A percentile compares a stretch with the other conserved stretches of the same genome.
Evolutionary conservation across 2,329 filamentous ascomycete genomes (phyloP).

Genomic region (Pezicula rhizophila): DNA sequence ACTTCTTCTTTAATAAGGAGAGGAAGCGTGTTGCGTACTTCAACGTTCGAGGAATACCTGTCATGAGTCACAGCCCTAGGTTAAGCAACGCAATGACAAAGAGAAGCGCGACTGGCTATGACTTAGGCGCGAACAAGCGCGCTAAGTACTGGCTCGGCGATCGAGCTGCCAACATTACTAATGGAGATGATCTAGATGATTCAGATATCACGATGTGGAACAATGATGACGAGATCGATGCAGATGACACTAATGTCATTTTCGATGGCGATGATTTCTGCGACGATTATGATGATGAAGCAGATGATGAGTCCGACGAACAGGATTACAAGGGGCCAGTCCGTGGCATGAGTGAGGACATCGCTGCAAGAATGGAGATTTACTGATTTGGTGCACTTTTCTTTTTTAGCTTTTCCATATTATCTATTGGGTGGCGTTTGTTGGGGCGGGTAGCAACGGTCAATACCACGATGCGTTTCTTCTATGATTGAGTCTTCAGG

Average conservation of each 20-base stretch:
- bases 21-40: conserved; percentile 91
- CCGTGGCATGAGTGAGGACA: conserved; percentile 56
- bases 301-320: conserved; percentile 28
- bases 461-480: conserved; percentile 10
- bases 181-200: conserved; percentile 36
- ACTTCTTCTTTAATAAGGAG: conserved; percentile 95
- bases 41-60: conserved; percentile 82
- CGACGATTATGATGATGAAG: conserved; percentile 28
- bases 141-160: conserved; percentile 85
- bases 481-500: conserved; percentile 6
- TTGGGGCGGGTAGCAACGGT: conserved; percentile 9
- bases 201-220: conserved; percentile 26
- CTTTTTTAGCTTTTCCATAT: not conserved
- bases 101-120: conserved; percentile 24
- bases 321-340: conserved; percentile 39
- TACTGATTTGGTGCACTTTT: conserved; percentile 5
- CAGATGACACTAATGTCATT: conserved; percentile 40
- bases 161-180: conserved; percentile 37
- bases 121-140: conserved; percentile 65
- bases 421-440: conserved; percentile 2
- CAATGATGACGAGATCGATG: conserved; percentile 40
- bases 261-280: conserved; percentile 41
- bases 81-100: conserved; percentile 29
- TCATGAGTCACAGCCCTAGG: conserved; percentile 58
- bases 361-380: conserved; percentile 58